Evolutionary conservation across 306 rosid genomes (phyloP).

Genomic region (apple (Malus domestica)): ASM211411v1 NC_041801.1:2641501-2642000

Average conservation of each 20-base stretch:
- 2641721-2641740: no score
- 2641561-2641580: background rate
- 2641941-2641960: background rate
- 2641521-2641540: background rate
- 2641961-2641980: background rate
- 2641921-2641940: background rate
- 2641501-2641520: conserved; percentile 7
- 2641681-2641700: no score
- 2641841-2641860: background rate
- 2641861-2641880: background rate
- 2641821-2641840: background rate
- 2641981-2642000: background rate
- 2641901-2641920: background rate
- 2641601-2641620: background rate
- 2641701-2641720: no score
- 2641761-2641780: background rate
- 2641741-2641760: no score
- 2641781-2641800: background rate
- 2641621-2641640: no score
- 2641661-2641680: no score
- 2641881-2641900: background rate
- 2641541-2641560: no score
- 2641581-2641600: background rate
- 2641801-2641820: background rate
- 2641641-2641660: no score